Conservation (phyloP, 148 eudicot species). For the Persicaria maculosa region DNA sequence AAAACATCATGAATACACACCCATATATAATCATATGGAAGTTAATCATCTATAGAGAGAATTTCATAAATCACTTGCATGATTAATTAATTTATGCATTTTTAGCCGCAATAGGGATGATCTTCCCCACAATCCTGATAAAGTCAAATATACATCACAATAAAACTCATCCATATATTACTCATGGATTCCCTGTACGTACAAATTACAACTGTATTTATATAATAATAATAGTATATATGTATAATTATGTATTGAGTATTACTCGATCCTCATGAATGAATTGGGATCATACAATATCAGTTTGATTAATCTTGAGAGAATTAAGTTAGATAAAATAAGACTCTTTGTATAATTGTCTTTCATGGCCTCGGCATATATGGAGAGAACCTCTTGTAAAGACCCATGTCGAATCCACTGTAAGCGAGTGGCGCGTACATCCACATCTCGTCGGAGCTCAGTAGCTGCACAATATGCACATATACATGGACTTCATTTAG, state of each 20-base stretch:
- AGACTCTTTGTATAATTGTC: background rate
- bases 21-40: too few relatives aligned
- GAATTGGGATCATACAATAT: constrained; percentile 1
- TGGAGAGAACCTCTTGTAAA: constrained; percentile 26
- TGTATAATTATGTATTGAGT: constrained; percentile 1
- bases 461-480: constrained; percentile 25
- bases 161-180: background rate
- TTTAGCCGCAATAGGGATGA: background rate
- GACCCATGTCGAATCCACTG: constrained; percentile 55
- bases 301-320: background rate
- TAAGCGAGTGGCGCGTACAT: constrained; percentile 70
- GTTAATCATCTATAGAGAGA: background rate
- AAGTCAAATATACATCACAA: background rate
- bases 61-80: background rate
- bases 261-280: background rate
- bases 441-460: constrained; percentile 77
- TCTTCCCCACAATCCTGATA: background rate
- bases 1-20: too few relatives aligned
- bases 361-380: background rate
- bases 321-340: background rate
- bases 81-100: background rate
- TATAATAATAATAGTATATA: background rate
- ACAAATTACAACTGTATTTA: constrained; percentile 6
- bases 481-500: background rate
- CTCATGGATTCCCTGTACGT: background rate